Evolutionary conservation across 169 alveolate genomes (phyloP).

Genomic region (Plasmodium vivax): DNA sequence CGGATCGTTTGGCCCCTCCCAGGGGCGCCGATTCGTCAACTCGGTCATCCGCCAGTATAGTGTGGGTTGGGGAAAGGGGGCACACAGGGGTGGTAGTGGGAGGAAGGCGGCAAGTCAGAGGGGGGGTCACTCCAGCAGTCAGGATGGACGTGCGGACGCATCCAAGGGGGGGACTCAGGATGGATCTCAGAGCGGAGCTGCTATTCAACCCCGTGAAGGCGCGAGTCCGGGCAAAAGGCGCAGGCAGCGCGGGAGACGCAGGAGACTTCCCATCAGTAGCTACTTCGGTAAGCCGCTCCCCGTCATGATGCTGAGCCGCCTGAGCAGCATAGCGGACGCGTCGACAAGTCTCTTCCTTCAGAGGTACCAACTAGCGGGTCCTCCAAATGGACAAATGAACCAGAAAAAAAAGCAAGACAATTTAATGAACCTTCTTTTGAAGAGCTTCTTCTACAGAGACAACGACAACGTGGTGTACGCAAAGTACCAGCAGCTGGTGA

Average conservation of each 20-base stretch:
- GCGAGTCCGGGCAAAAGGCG: neutral
- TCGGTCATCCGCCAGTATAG: conserved; percentile 4
- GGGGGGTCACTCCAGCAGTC: neutral
- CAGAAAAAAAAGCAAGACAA: neutral
- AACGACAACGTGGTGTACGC: conserved; percentile 5
- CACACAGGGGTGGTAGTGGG: neutral
- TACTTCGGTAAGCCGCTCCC: neutral
- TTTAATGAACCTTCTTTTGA: conserved; percentile 17
- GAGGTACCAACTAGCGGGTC: neutral
- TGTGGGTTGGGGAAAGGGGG: neutral
- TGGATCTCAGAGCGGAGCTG: neutral
- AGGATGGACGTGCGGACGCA: neutral
- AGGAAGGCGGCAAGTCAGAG: neutral
- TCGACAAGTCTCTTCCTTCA: neutral
- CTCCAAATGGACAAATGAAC: neutral
- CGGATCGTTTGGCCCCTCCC: neutral
- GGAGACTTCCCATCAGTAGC: neutral
- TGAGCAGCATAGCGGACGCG: neutral
- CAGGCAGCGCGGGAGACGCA: neutral
- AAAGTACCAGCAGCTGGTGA: conserved; percentile 74
- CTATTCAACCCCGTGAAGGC: neutral
- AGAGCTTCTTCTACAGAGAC: conserved; percentile 22
- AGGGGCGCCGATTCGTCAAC: conserved; percentile 18
- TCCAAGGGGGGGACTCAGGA: neutral
- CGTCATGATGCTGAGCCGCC: neutral